A percentile compares a stretch with the other conserved stretches of the same genome.
These are phyloP conservation scores for Saccharomycopsis fermentans DNA, from an alignment of 805 yeast genomes.

Conservation along the genomic window DNA sequence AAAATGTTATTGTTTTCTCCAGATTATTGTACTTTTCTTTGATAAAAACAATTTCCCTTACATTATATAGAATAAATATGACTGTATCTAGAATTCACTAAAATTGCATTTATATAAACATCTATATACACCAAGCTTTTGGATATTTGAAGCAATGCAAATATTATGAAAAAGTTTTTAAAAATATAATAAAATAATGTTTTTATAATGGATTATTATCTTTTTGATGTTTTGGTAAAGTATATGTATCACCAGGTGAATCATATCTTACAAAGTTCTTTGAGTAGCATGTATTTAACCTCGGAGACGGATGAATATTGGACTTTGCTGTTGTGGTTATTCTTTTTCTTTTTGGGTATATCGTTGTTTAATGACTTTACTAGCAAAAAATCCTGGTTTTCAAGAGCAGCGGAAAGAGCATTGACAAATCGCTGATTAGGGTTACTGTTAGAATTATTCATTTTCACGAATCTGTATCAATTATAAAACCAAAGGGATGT, in stretches of 20 bases:
- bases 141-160: neutral
- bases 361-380: slow-evolving; percentile 1
- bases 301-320: slow-evolving; percentile 6
- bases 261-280: slow-evolving; percentile 2
- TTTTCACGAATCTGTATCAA: neutral
- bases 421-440: slow-evolving; percentile 4
- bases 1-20: too few relatives aligned
- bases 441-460: neutral
- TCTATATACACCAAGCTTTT: neutral
- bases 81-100: neutral
- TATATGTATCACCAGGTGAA: neutral
- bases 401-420: slow-evolving; percentile 6
- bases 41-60: too few relatives aligned
- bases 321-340: neutral
- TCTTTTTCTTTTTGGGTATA: neutral
- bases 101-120: neutral
- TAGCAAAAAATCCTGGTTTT: slow-evolving; percentile 11
- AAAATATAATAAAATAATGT: neutral
- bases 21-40: too few relatives aligned
- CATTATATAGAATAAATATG: too few relatives aligned
- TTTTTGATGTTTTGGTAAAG: neutral
- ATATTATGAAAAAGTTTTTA: neutral
- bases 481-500: neutral
- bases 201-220: neutral
- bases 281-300: slow-evolving; percentile 5